Conservation (phyloP, 768 basidiomycete species). For the Mycena crocata region DNA sequence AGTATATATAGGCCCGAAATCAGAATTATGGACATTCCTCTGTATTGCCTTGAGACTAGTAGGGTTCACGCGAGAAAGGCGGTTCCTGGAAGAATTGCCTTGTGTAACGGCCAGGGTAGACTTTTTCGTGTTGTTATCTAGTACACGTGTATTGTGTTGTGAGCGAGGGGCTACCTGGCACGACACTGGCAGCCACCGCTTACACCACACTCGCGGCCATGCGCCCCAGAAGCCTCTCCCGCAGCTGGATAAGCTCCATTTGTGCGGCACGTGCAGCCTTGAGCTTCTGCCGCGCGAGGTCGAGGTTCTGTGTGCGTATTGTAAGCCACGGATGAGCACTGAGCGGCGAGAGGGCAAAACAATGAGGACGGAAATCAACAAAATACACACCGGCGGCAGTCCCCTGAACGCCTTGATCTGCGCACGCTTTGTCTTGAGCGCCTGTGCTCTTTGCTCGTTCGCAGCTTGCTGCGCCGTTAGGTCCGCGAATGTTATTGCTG, state of each 20-base stretch:
- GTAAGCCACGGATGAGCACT: no score
- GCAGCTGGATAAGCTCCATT: conserved; percentile 57
- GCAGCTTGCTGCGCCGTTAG: conserved; percentile 52
- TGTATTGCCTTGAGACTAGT: no score
- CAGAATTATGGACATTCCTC: no score
- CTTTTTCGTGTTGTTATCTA: no score
- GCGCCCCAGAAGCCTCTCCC: conserved; percentile 57
- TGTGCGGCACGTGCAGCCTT: conserved; percentile 54
- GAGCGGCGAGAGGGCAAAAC: no score
- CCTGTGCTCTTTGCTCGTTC: conserved; percentile 50
- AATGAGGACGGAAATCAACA: neutral
- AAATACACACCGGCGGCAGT: conserved; percentile 53
- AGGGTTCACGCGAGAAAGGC: no score
- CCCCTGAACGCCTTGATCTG: conserved; percentile 61
- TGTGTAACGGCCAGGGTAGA: no score
- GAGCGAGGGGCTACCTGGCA: no score
- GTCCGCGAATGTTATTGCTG: conserved; percentile 51
- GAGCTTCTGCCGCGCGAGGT: conserved; percentile 57
- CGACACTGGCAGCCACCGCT: no score
- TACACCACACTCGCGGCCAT: conserved; percentile 58
- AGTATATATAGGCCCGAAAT: no score
- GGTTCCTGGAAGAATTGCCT: no score
- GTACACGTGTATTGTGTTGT: no score
- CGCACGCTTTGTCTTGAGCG: conserved; percentile 55
- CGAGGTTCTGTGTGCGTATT: conserved; percentile 51